A percentile compares a stretch with the other conserved stretches of the same genome.
Evolutionary conservation across 768 basidiomycete species (phyloP).

Genomic region (Amanita jacksonii): DNA sequence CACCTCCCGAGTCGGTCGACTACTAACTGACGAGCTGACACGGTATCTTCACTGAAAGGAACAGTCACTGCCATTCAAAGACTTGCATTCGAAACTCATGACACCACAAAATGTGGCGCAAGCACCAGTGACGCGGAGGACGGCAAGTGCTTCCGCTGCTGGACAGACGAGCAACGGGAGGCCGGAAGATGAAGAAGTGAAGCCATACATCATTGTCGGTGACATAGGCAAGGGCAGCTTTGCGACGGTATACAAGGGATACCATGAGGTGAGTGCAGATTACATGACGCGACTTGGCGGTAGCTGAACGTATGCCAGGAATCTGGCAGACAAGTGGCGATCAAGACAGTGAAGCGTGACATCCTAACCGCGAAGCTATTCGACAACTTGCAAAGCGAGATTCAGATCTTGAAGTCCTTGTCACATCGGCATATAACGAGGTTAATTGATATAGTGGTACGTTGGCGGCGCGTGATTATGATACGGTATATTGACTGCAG

Average conservation of each 20-base stretch:
- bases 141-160: constrained; percentile 4
- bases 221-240: constrained; percentile 90
- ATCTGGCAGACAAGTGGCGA: constrained; percentile 71
- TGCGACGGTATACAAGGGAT: constrained; percentile 92
- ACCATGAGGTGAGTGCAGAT: constrained; percentile 61
- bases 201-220: constrained; percentile 66
- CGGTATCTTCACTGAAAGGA: too few species aligned
- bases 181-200: constrained; percentile 58
- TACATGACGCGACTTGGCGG: too few species aligned
- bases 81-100: not conserved
- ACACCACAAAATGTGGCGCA: constrained; percentile 1
- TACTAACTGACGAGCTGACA: too few species aligned
- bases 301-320: too few species aligned
- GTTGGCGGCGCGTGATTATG: too few species aligned
- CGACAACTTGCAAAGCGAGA: constrained; percentile 98
- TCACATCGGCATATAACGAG: constrained; percentile 91
- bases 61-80: too few species aligned
- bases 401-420: constrained; percentile 89
- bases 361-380: constrained; percentile 87
- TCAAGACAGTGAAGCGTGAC: constrained; percentile 88
- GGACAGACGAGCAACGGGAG: constrained; percentile 9
- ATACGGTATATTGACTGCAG: too few species aligned
- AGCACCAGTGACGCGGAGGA: not conserved
- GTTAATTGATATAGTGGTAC: constrained; percentile 86
- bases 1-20: not conserved